These are phyloP conservation scores for Antrodiella citrinella DNA, from an alignment of 768 basidiomycete genomes.

Conservation along the genomic window DNA sequence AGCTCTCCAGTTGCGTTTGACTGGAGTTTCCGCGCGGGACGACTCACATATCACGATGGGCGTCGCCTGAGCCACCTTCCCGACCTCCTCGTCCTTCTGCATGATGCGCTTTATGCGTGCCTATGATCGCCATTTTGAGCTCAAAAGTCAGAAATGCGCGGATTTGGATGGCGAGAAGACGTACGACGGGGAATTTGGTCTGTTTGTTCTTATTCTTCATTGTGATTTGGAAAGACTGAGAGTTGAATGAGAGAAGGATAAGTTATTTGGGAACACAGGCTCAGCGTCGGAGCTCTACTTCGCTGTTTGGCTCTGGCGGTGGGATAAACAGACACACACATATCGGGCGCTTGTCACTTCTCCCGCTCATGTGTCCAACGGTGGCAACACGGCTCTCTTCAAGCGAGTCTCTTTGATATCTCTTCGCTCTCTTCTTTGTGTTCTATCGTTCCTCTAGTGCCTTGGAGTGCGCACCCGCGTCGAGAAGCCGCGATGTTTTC, in stretches of 20 bases:
- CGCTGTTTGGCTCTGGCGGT: neutral
- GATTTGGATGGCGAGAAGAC: constrained; percentile 21
- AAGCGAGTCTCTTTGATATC: neutral
- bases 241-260: constrained; percentile 1
- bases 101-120: constrained; percentile 99
- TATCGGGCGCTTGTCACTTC: neutral
- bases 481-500: too few species aligned
- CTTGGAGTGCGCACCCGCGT: too few species aligned
- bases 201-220: constrained; percentile 93
- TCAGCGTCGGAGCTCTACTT: too few species aligned
- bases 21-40: neutral
- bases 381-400: neutral
- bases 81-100: constrained; percentile 99
- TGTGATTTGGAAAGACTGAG: neutral
- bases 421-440: neutral
- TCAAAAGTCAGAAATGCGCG: neutral
- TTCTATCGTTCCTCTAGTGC: neutral
- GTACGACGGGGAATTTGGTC: constrained; percentile 85
- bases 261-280: neutral
- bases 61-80: constrained; percentile 94
- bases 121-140: constrained; percentile 29
- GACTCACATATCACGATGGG: constrained; percentile 92
- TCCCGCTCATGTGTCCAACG: neutral
- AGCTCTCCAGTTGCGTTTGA: neutral
- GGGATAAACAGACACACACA: neutral